Evolutionary conservation across 2,329 filamentous ascomycete genomes (phyloP).

Genomic region (Chalaropsis thielavioides): DNA sequence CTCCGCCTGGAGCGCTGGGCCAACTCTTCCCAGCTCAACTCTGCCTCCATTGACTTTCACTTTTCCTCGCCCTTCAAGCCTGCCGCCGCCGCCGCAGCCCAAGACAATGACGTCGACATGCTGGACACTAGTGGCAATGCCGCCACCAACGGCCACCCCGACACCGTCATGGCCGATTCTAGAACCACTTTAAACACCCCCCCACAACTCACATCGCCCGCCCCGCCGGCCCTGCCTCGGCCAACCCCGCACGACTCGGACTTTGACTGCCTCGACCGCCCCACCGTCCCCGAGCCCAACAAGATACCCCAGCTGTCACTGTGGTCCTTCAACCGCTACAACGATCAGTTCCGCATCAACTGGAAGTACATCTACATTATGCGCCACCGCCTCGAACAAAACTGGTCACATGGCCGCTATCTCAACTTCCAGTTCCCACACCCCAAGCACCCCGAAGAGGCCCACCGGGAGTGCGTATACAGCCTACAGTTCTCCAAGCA

Average conservation of each 20-base stretch:
- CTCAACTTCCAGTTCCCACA: conserved; percentile 85
- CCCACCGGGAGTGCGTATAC: conserved; percentile 86
- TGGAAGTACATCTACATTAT: conserved; percentile 92
- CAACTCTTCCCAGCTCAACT: conserved; percentile 15
- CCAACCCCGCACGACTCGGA: conserved; percentile 18
- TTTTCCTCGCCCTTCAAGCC: conserved; percentile 1
- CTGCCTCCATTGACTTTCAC: conserved; percentile 11
- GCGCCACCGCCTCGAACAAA: conserved; percentile 68
- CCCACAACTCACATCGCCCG: conserved; percentile 22
- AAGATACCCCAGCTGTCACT: conserved; percentile 8
- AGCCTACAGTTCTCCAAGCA: conserved; percentile 78
- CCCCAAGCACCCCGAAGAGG: conserved; percentile 62
- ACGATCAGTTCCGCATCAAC: conserved; percentile 51
- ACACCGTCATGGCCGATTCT: neutral
- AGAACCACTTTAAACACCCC: neutral
- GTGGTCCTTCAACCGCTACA: conserved; percentile 8
- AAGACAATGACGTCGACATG: conserved; percentile 10
- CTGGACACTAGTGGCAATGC: conserved; percentile 19
- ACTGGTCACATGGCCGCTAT: conserved; percentile 75
- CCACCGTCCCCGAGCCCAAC: conserved; percentile 6
- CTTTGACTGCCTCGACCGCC: conserved; percentile 7
- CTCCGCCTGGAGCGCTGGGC: conserved; percentile 21
- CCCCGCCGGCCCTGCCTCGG: neutral
- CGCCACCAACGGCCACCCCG: neutral
- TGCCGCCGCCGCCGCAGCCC: no score